A percentile compares a stretch with the other conserved stretches of the same genome.
Evolutionary conservation across 768 basidiomycete genomes (phyloP).

Genomic region (Rossbeevera mucosa): DNA sequence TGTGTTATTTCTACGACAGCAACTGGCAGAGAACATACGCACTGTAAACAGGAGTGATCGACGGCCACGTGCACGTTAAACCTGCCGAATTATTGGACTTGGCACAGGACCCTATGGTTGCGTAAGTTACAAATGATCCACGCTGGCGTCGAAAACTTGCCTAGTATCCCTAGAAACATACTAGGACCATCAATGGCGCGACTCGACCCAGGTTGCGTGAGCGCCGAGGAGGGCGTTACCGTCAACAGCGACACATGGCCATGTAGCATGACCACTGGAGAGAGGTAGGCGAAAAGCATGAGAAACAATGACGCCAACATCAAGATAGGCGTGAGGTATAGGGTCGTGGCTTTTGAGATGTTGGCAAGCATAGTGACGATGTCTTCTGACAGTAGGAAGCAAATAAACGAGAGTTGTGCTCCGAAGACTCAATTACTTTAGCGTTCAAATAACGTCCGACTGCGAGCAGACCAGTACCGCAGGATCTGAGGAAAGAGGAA

Average conservation of each 20-base stretch:
- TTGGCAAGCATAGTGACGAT: constrained; percentile 50
- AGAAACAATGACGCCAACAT: constrained; percentile 64
- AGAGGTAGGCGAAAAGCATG: constrained; percentile 61
- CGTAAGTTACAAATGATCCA: constrained; percentile 1
- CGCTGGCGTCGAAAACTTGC: constrained; percentile 32
- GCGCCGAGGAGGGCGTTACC: constrained; percentile 51
- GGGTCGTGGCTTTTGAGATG: constrained; percentile 61
- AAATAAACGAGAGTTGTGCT: constrained; percentile 20
- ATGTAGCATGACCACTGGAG: constrained; percentile 58
- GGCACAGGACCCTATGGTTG: constrained; percentile 59
- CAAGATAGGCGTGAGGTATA: constrained; percentile 65
- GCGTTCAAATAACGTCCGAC: not conserved
- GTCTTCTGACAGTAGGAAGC: not conserved
- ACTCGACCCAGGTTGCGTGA: constrained; percentile 34
- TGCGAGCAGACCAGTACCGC: constrained; percentile 24
- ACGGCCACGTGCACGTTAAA: constrained; percentile 53
- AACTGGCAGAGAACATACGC: constrained; percentile 15
- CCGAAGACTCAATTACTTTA: constrained; percentile 4
- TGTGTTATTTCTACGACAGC: not conserved
- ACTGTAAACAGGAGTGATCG: constrained; percentile 62
- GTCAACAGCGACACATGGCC: constrained; percentile 60
- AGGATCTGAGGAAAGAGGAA: constrained; percentile 6
- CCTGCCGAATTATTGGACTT: constrained; percentile 43
- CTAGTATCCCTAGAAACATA: constrained; percentile 61
- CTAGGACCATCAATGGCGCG: constrained; percentile 59